Evolutionary conservation across 2,329 filamentous ascomycete genomes (phyloP).

Genomic region (Sporothrix humicola): DNA sequence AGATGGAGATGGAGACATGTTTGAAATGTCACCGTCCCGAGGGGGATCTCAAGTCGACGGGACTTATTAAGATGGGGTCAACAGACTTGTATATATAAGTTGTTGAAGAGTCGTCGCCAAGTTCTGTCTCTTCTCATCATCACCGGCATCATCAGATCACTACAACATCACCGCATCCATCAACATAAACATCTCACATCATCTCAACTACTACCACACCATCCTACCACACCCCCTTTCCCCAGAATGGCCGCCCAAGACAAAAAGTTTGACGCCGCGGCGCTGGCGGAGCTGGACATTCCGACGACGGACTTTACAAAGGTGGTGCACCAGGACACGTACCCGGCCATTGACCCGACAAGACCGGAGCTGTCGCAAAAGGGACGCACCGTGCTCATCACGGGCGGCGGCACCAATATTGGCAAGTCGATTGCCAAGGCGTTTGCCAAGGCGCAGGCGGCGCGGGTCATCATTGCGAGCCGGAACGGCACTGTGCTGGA

Average conservation of each 20-base stretch:
- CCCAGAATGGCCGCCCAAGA: background rate
- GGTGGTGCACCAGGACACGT: constrained; percentile 44
- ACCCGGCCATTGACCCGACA: constrained; percentile 47
- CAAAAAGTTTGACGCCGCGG: background rate
- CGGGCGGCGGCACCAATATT: constrained; percentile 35
- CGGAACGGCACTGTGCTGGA: too few relatives aligned
- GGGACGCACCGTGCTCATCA: constrained; percentile 48
- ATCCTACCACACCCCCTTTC: background rate
- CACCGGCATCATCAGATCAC: background rate
- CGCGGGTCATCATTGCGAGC: constrained; percentile 33
- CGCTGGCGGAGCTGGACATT: background rate
- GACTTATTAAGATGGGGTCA: too few relatives aligned
- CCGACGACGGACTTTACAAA: constrained; percentile 29
- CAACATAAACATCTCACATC: background rate
- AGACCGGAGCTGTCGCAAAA: constrained; percentile 49
- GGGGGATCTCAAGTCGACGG: too few relatives aligned
- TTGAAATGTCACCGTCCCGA: background rate
- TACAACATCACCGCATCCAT: background rate
- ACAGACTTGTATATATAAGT: too few relatives aligned
- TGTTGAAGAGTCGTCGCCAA: too few relatives aligned
- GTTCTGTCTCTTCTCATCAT: background rate
- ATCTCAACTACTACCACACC: background rate
- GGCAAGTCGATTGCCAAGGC: constrained; percentile 34
- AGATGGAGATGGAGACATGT: background rate
- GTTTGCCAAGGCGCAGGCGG: constrained; percentile 31